These are phyloP conservation scores for Calycina herbarum DNA, from an alignment of 2,329 filamentous ascomycete genomes.

Conservation along the genomic window DNA sequence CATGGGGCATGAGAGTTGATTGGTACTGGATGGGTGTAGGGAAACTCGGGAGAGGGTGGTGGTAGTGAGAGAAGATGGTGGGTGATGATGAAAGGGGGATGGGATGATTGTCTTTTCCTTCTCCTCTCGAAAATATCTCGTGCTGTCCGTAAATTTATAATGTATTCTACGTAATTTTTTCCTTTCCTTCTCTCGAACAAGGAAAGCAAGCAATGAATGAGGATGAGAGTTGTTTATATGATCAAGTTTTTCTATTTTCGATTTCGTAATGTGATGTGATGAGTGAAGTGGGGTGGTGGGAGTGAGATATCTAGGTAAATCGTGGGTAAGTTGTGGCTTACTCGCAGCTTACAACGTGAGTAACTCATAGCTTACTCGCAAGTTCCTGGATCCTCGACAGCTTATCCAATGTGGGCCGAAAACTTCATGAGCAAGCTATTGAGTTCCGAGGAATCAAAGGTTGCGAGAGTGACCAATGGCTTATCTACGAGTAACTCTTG, in stretches of 20 bases:
- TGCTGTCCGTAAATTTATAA: slow-evolving; percentile 11
- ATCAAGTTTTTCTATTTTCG: neutral
- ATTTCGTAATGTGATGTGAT: too few relatives aligned
- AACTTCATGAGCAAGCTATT: too few relatives aligned
- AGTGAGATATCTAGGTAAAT: too few relatives aligned
- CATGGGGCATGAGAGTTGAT: neutral
- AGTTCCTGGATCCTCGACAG: too few relatives aligned
- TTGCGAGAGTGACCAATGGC: too few relatives aligned
- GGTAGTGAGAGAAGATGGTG: neutral
- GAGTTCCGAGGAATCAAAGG: too few relatives aligned
- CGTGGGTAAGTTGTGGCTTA: too few relatives aligned
- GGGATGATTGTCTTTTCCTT: neutral
- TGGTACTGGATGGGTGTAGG: neutral
- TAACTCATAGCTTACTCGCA: too few relatives aligned
- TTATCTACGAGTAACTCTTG: too few relatives aligned
- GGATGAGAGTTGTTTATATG: neutral
- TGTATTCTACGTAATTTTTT: slow-evolving; percentile 27
- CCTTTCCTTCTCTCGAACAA: neutral
- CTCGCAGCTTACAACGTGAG: too few relatives aligned
- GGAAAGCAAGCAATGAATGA: neutral
- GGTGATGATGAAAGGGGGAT: slow-evolving; percentile 5
- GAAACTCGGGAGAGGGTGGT: neutral
- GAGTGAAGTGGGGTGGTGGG: too few relatives aligned
- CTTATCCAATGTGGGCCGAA: too few relatives aligned
- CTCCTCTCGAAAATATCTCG: neutral